Percentiles rank a stretch among this genome's conserved stretches.
Conservation (phyloP, 176 grass and related monocot genomes). For the Ensete glaucum region DNA sequence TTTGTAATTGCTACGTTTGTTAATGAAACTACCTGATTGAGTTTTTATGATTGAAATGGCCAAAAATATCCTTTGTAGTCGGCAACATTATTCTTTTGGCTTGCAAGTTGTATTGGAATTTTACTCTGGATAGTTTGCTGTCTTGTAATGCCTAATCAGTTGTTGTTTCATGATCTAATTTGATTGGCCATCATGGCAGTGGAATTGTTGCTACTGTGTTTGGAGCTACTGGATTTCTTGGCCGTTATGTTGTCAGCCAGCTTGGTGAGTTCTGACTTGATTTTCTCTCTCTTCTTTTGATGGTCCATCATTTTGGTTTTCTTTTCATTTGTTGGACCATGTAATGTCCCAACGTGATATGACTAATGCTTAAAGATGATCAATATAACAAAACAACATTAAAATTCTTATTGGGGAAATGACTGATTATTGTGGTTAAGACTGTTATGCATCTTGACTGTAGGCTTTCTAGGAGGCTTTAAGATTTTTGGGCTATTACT, state of each 20-base stretch:
- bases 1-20: no score
- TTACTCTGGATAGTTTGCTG: not conserved
- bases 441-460: no score
- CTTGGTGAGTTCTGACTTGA: conserved; percentile 54
- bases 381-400: no score
- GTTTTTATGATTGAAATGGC: no score
- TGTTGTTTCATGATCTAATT: conserved; percentile 8
- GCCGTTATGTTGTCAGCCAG: conserved; percentile 79
- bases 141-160: not conserved
- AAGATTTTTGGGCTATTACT: not conserved
- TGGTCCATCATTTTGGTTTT: not conserved
- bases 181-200: conserved; percentile 28
- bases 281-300: not conserved
- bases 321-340: not conserved
- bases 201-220: conserved; percentile 93
- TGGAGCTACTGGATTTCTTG: conserved; percentile 98
- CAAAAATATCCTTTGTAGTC: no score
- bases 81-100: not conserved
- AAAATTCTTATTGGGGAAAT: no score
- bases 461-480: no score
- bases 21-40: no score
- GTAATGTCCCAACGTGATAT: no score
- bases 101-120: not conserved
- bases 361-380: no score
- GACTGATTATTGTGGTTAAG: no score